A percentile compares a stretch with the other conserved stretches of the same genome.
These are phyloP conservation scores for Acanthamoeba royreba DNA, from an alignment of 208 protist genomes.

Conservation along the genomic window DNA sequence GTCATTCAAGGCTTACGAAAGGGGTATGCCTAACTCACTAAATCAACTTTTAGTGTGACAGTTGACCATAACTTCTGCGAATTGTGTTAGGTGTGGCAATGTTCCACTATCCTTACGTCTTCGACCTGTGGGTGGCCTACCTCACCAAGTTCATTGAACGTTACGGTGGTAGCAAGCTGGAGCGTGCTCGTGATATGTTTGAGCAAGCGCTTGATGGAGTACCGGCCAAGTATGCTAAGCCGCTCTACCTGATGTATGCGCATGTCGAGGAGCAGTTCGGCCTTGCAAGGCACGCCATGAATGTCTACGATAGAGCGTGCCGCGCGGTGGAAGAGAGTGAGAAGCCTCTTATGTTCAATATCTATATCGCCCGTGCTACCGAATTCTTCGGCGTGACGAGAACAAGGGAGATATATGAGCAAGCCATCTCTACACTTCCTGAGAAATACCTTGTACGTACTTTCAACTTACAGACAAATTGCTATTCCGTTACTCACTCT, in stretches of 20 bases:
- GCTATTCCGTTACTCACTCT: neutral
- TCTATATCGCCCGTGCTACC: slow-evolving; percentile 78
- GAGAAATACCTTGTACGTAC: slow-evolving; percentile 61
- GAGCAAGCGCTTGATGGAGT: slow-evolving; percentile 80
- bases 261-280: slow-evolving; percentile 85
- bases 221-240: slow-evolving; percentile 66
- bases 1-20: slow-evolving; percentile 75
- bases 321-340: slow-evolving; percentile 65
- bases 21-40: neutral
- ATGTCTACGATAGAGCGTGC: slow-evolving; percentile 76
- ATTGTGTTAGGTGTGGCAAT: slow-evolving; percentile 70
- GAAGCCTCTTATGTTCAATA: slow-evolving; percentile 54
- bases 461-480: neutral
- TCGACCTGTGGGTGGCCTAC: slow-evolving; percentile 88
- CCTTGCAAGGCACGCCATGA: slow-evolving; percentile 84
- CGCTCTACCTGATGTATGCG: slow-evolving; percentile 87
- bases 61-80: neutral
- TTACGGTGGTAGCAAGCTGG: slow-evolving; percentile 85
- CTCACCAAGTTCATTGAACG: slow-evolving; percentile 86
- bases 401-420: slow-evolving; percentile 87
- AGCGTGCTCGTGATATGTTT: slow-evolving; percentile 90
- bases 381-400: slow-evolving; percentile 86
- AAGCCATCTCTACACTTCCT: slow-evolving; percentile 77
- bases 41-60: neutral
- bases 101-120: slow-evolving; percentile 85